Conservation (phyloP, 2,329 filamentous ascomycete genomes). For the Thermothelomyces thermophilus region DNA sequence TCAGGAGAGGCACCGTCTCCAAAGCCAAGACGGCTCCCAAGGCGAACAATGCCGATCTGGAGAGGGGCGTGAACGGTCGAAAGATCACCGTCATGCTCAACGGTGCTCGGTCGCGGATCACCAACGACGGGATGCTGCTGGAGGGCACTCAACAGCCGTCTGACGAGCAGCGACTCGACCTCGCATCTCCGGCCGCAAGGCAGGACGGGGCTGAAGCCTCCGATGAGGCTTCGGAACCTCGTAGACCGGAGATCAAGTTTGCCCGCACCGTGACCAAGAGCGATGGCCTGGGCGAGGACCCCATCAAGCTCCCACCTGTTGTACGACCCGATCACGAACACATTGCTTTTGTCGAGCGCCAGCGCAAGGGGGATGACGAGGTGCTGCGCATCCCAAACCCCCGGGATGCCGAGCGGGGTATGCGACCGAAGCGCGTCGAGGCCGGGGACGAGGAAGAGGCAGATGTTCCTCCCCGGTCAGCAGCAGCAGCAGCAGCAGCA, state of each 20-base stretch:
- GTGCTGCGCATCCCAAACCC: conserved; percentile 86
- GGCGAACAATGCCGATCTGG: conserved; percentile 42
- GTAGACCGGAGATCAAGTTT: conserved; percentile 53
- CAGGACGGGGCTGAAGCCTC: conserved; percentile 2
- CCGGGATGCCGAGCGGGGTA: conserved; percentile 78
- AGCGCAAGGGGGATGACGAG: conserved; percentile 67
- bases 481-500: conserved; percentile 30
- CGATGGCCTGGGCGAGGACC: conserved; percentile 46
- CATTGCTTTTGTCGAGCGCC: conserved; percentile 80
- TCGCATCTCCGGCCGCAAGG: conserved; percentile 12
- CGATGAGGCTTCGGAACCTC: conserved; percentile 6
- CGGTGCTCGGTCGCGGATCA: conserved; percentile 48
- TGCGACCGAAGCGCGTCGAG: conserved; percentile 54
- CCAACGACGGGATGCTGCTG: conserved; percentile 53
- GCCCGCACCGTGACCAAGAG: conserved; percentile 58
- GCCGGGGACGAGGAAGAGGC: conserved; percentile 30
- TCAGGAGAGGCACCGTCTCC: conserved; percentile 56
- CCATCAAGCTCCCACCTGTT: conserved; percentile 44
- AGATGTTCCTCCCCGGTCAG: conserved; percentile 22
- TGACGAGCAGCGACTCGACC: conserved; percentile 27
- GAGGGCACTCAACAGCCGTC: conserved; percentile 29
- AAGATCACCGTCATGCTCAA: conserved; percentile 60
- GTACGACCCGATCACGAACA: conserved; percentile 65
- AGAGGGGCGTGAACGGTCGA: conserved; percentile 59
- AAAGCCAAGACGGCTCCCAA: conserved; percentile 50